phyloP scores from a whole-genome alignment of 257 asterid species.

The Fraxinus pennsylvanica region DNA sequence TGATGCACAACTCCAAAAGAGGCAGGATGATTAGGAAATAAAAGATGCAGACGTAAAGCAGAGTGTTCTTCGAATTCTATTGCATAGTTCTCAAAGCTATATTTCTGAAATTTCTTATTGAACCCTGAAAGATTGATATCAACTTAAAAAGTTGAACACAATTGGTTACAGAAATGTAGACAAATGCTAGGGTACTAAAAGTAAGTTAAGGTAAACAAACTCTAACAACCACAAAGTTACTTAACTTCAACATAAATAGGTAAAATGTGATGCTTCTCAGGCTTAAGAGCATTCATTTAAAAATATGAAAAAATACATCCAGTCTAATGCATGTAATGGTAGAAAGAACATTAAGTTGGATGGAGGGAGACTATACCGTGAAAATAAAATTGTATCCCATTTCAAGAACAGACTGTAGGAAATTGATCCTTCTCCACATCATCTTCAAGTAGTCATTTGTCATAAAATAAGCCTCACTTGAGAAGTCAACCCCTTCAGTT shows the following conservation, averaged over 20 bases:
- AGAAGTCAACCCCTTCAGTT: conserved; percentile 18
- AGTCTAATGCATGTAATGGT: not conserved
- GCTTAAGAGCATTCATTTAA: not conserved
- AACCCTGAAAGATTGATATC: not conserved
- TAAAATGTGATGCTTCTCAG: not conserved
- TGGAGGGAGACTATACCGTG: conserved; percentile 5
- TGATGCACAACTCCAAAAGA: not conserved
- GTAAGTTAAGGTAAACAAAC: not conserved
- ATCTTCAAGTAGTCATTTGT: conserved; percentile 22
- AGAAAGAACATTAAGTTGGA: not conserved
- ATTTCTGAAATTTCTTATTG: not conserved
- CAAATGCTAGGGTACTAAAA: not conserved
- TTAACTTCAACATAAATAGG: not conserved
- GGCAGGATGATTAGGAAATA: not conserved
- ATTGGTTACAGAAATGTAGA: not conserved
- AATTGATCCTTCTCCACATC: conserved; percentile 24
- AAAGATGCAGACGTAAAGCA: not conserved
- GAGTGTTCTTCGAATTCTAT: not conserved
- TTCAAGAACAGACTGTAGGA: conserved; percentile 9
- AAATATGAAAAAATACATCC: not conserved
- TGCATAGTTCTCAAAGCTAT: not conserved
- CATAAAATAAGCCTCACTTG: conserved; percentile 16
- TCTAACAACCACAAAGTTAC: not conserved
- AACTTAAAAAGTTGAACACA: not conserved
- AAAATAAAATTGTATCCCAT: conserved; percentile 21